Conservation (phyloP, 1,139 yeast species). For the Hansenula sp. region DNA sequence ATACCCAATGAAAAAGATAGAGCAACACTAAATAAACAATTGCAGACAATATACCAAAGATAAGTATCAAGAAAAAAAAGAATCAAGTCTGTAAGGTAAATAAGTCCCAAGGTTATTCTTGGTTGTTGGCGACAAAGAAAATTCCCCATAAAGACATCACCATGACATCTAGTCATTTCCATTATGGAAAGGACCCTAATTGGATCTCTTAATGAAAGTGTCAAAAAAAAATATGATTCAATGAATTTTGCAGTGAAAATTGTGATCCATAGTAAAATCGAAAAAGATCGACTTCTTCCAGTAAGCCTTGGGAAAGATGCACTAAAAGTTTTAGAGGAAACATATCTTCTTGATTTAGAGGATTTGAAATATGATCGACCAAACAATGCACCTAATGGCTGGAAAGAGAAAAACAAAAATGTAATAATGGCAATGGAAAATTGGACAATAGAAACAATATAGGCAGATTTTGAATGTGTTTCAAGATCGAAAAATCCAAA, state of each 20-base stretch:
- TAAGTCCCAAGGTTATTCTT: constrained; percentile 46
- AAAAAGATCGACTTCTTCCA: constrained; percentile 49
- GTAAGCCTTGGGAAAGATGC: constrained; percentile 54
- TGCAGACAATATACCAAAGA: constrained; percentile 84
- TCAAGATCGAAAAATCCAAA: constrained; percentile 50
- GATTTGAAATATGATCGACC: constrained; percentile 25
- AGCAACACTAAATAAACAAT: constrained; percentile 66
- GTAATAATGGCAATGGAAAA: constrained; percentile 58
- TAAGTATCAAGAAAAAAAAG: constrained; percentile 83
- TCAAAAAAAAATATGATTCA: constrained; percentile 79
- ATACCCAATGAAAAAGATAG: constrained; percentile 72
- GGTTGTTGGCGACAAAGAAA: constrained; percentile 60
- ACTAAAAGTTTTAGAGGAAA: constrained; percentile 45
- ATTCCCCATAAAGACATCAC: constrained; percentile 50
- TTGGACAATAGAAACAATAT: constrained; percentile 51
- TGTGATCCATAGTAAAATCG: constrained; percentile 61
- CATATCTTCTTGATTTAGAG: constrained; percentile 28
- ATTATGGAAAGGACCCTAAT: constrained; percentile 61
- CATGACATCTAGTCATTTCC: constrained; percentile 57
- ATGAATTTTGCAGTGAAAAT: constrained; percentile 70
- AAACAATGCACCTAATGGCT: constrained; percentile 56
- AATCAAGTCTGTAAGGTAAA: constrained; percentile 63
- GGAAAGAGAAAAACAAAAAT: constrained; percentile 55
- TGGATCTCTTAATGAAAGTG: constrained; percentile 77
- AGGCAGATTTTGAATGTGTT: constrained; percentile 45